Evolutionary conservation across 768 basidiomycete genomes (phyloP), one percentile per base, ranked within the genome.

Genomic region (Myochromella boudieri): DNA sequence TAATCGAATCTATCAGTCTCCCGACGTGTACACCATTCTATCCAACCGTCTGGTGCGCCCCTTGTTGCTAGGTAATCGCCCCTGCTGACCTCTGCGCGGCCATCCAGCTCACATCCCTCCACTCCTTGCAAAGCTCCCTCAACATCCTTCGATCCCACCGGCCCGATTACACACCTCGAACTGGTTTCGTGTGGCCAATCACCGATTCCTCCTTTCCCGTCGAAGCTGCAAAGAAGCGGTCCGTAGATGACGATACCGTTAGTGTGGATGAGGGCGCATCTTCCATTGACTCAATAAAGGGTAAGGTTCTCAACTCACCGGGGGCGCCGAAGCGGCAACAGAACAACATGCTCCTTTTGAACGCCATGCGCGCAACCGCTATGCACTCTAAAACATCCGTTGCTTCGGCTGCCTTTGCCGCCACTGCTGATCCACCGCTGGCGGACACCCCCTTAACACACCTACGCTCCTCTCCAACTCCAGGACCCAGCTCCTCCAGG

Each of bases 1-100:
- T 67, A 88, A 87, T 60, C 82, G 88, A 52, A 91, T 94, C 52
- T 94, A 94, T 61, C 89, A 90, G 61, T 82, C 89, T 0, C 92
- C 92, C 8, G 86, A 91, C 54, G 70, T 94, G 26, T 92, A 94
- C 60, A 83, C 84, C 8, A 75, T 95, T 2, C 69, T 95, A 32
- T 91, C 91, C 40, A 91, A 90, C 57, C 83, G 92, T 54, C 68
- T 95, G 58, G 91, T 91, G 61, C 58, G 76, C 58, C 18, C 41
- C 17, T 47, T 26, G 45, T 38, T 24, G 22, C 10, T 4, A 14
- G 4, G 29, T 24, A 14, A 15, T 25, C 34, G 29, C 39, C 22
- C 10, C 9, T 43, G 34, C 22, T 39, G 14, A 36, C 24, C 15
- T n/a, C n/a, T n/a, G n/a, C n/a, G n/a, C n/a, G n/a, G n/a, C 28